Evolutionary conservation across 2,329 filamentous ascomycete species (phyloP), one percentile per base, ranked within the genome.

Genomic region (Cyphellophora attinorum): DNA sequence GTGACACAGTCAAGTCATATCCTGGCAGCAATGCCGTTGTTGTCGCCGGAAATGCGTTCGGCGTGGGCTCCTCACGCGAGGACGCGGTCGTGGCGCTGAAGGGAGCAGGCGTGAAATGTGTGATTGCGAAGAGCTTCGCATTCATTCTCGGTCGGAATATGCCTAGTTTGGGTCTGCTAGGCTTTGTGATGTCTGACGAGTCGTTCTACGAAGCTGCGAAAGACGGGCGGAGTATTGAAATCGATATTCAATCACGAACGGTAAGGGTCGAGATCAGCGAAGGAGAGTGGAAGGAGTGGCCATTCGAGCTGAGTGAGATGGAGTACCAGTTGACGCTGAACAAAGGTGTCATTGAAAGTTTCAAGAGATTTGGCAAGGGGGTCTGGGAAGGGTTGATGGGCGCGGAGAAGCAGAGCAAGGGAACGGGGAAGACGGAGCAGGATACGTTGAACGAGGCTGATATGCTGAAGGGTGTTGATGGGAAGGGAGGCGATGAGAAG

Each of bases 301-400:
- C 72, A 33, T 73, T 73, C 58, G 71, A 70, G 49, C 54, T 70
- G 28, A 70, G 64, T 46, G 67, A 69, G 40, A 72, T 72, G 41
- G 66, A 68, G 19, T 59, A 72, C 16, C 67, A 72, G 47, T 68
- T 67, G 64, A 55, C 50, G 27, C 59, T 62, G 46, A 56, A 54
- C 41, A 61, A 61, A 23, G 58, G 59, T 6, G 58, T 62, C 39
- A 35, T 34, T 4, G 34, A 37, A n/a, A 34, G 33, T 13, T 43
- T 31, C 27, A 35, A 30, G 8, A 33, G 21, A 31, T 43, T 40
- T 27, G 40, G 40, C 2, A 38, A 40, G 35, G 40, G 19, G 4
- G 39, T 43, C 12, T 43, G 40, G 40, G 34, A 43, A 29, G 21
- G 21, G 21, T 25, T 25, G 21, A 25, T 25, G 21, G n/a, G n/a